These are phyloP conservation scores for Fusarium chuoi DNA, from an alignment of 2,329 filamentous ascomycete species.

Conservation along the genomic window DNA sequence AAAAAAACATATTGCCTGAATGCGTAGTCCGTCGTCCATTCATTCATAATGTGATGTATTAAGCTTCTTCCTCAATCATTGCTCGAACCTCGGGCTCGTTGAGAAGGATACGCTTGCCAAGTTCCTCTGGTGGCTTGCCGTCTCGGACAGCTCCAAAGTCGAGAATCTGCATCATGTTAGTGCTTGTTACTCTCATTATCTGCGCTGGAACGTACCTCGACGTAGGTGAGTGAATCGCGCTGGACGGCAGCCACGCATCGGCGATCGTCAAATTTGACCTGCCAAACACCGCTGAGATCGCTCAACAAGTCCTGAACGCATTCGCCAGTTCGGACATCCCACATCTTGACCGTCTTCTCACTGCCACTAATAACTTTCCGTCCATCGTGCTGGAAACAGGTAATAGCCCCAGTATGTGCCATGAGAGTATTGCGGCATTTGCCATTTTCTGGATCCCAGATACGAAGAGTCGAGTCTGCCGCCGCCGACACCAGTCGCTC, in stretches of 20 bases:
- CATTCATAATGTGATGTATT: slow-evolving; percentile 12
- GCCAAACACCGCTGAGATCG: slow-evolving; percentile 96
- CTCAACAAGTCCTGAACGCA: slow-evolving; percentile 93
- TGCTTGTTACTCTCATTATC: neutral
- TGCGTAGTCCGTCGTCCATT: neutral
- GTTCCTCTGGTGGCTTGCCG: slow-evolving; percentile 78
- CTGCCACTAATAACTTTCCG: slow-evolving; percentile 97
- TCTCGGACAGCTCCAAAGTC: slow-evolving; percentile 96
- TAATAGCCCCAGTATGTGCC: slow-evolving; percentile 96
- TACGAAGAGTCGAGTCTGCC: slow-evolving; percentile 92
- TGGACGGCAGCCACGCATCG: slow-evolving; percentile 97
- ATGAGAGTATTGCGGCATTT: slow-evolving; percentile 90
- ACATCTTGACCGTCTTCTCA: slow-evolving; percentile 97
- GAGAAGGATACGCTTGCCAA: slow-evolving; percentile 80
- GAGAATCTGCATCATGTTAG: slow-evolving; percentile 73
- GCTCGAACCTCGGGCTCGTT: slow-evolving; percentile 66
- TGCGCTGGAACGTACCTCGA: slow-evolving; percentile 76
- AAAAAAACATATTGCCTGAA: slow-evolving; percentile 31
- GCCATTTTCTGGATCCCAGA: slow-evolving; percentile 96
- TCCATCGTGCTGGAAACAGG: slow-evolving; percentile 97
- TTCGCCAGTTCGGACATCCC: slow-evolving; percentile 92
- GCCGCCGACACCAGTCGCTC: slow-evolving; percentile 94
- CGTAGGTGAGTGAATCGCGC: slow-evolving; percentile 89
- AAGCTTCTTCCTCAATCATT: slow-evolving; percentile 59
- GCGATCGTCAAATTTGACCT: slow-evolving; percentile 96